Conservation (phyloP, 1,284 basidiomycete genomes). For the Fomitiporia mediterranea region DNA sequence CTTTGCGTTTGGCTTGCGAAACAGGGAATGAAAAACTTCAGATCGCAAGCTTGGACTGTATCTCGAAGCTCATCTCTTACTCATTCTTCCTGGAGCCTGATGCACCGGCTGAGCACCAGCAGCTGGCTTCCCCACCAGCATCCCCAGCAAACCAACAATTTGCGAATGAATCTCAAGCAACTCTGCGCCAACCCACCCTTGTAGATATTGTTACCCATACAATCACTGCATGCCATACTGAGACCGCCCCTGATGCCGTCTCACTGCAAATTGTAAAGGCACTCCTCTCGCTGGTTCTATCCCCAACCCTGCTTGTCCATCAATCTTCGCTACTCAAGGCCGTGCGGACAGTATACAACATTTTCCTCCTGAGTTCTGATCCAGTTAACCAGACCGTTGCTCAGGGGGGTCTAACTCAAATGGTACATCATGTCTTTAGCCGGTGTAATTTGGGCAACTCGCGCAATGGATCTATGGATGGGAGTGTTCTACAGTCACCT, state of each 20-base stretch:
- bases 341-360: conserved; percentile 94
- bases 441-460: conserved; percentile 47
- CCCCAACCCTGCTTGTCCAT: conserved; percentile 82
- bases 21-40: conserved; percentile 87
- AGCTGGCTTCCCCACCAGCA: conserved; percentile 60
- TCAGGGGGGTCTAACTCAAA: conserved; percentile 93
- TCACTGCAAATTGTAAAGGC: conserved; percentile 96
- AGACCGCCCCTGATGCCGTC: conserved; percentile 82
- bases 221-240: conserved; percentile 88
- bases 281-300: conserved; percentile 82
- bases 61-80: conserved; percentile 93
- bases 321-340: conserved; percentile 93
- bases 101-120: conserved; percentile 32
- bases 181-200: conserved; percentile 59
- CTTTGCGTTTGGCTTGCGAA: conserved; percentile 89
- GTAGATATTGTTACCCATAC: conserved; percentile 92
- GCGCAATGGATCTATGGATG: conserved; percentile 28
- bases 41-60: conserved; percentile 93
- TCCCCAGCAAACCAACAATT: conserved; percentile 53
- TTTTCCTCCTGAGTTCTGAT: conserved; percentile 87
- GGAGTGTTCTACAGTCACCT: conserved; percentile 23
- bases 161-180: conserved; percentile 44
- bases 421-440: conserved; percentile 93
- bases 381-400: conserved; percentile 94
- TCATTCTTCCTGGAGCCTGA: conserved; percentile 83